These are phyloP conservation scores for Aspergillus intermedius DNA, from an alignment of 2,329 filamentous ascomycete genomes.

Conservation along the genomic window DNA sequence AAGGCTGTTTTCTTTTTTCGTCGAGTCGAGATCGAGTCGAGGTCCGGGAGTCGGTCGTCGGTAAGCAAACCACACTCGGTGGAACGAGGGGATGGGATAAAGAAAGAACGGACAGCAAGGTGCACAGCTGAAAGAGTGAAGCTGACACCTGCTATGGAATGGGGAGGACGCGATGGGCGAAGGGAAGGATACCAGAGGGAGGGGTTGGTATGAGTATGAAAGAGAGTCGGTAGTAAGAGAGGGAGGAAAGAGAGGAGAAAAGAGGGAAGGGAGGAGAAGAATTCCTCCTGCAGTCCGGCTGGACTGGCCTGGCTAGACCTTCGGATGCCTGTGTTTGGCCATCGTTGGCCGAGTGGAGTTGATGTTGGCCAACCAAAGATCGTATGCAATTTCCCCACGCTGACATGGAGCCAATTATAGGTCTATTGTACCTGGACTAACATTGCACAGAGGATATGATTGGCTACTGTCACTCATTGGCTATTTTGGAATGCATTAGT, in stretches of 20 bases:
- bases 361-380: too few relatives aligned
- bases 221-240: slow-evolving; percentile 17
- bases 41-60: slow-evolving; percentile 9
- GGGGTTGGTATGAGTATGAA: slow-evolving; percentile 15
- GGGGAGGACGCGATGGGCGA: slow-evolving; percentile 17
- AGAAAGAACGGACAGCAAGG: slow-evolving; percentile 46
- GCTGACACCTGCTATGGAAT: slow-evolving; percentile 43
- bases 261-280: slow-evolving; percentile 5
- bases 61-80: slow-evolving; percentile 1
- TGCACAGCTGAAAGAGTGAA: slow-evolving; percentile 60
- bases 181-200: slow-evolving; percentile 11
- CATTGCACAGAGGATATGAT: not conserved
- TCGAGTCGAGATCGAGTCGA: slow-evolving; percentile 1
- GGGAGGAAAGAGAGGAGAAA: slow-evolving; percentile 6
- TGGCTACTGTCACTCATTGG: not conserved
- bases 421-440: not conserved
- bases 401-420: not conserved
- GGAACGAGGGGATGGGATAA: slow-evolving; percentile 11
- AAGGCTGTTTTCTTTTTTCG: too few relatives aligned
- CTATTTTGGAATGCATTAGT: not conserved
- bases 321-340: not conserved
- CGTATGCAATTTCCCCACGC: too few relatives aligned
- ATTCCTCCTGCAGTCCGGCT: not conserved
- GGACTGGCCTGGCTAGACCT: slow-evolving; percentile 10
- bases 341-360: too few relatives aligned